Percentiles rank a stretch among this genome's conserved stretches.
Conservation (phyloP, 495 filamentous ascomycete genomes). For the Penicillium subrubescens region DNA sequence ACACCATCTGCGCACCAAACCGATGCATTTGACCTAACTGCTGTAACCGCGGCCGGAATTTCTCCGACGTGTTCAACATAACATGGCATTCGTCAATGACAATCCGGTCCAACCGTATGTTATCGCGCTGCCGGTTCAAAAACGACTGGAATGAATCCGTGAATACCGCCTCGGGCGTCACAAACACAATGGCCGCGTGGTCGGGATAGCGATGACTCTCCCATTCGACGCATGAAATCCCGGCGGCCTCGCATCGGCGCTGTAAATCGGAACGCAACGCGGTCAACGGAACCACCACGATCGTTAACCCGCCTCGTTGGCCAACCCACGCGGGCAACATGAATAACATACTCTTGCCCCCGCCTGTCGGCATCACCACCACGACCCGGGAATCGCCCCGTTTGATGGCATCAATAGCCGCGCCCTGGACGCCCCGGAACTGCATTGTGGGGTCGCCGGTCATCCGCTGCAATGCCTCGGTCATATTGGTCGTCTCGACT, state of each 20-base stretch:
- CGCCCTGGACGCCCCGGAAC: constrained; percentile 6
- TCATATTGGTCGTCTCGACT: constrained; percentile 12
- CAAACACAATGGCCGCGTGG: constrained; percentile 20
- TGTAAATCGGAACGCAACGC: constrained; percentile 21
- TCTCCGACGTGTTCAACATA: constrained; percentile 16
- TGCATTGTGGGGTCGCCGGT: constrained; percentile 8
- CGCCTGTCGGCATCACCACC: constrained; percentile 22
- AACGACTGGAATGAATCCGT: constrained; percentile 20
- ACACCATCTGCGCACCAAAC: constrained; percentile 19
- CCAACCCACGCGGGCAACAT: constrained; percentile 27
- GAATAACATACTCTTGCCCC: constrained; percentile 29
- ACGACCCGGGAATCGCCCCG: constrained; percentile 15
- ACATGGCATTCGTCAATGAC: constrained; percentile 28
- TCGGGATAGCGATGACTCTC: constrained; percentile 13
- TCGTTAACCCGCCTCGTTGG: constrained; percentile 9
- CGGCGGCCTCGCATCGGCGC: constrained; percentile 10
- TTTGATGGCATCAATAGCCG: constrained; percentile 6
- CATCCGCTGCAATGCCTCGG: constrained; percentile 16
- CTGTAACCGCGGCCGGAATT: constrained; percentile 14
- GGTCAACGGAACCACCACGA: constrained; percentile 12
- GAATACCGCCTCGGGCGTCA: constrained; percentile 20
- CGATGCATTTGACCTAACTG: constrained; percentile 16
- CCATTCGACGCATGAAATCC: constrained; percentile 11
- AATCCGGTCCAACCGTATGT: constrained; percentile 20
- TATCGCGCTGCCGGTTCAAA: constrained; percentile 19